phyloP scores from a whole-genome alignment of 2,329 filamentous ascomycete genomes.

The Gnomoniopsis sp. region DNA sequence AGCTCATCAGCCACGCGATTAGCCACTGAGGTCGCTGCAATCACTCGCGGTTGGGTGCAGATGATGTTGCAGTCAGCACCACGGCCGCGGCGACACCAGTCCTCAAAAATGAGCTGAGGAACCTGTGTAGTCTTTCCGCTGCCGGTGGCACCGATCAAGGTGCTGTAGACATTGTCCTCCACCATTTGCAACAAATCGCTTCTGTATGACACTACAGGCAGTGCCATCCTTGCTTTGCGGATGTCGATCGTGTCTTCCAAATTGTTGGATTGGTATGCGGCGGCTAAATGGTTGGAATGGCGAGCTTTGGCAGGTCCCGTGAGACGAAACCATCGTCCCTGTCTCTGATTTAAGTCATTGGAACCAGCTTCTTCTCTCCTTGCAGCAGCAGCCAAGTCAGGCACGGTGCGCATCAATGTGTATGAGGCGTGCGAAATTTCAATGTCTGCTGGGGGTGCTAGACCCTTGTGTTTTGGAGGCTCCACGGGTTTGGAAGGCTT shows the following conservation, averaged over 20 bases:
- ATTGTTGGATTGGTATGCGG: not conserved
- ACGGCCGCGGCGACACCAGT: conserved; percentile 34
- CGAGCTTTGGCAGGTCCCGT: not conserved
- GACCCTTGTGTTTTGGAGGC: not conserved
- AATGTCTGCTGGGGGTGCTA: not conserved
- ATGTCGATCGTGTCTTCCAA: not conserved
- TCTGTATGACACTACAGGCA: not conserved
- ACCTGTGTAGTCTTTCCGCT: conserved; percentile 33
- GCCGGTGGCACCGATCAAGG: conserved; percentile 15
- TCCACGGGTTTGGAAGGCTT: not conserved
- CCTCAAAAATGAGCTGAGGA: conserved; percentile 51
- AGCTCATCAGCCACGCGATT: conserved; percentile 43
- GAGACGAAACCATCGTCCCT: not conserved
- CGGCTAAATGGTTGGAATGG: not conserved
- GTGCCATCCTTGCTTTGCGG: not conserved
- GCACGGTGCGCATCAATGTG: not conserved
- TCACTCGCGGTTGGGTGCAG: conserved; percentile 45
- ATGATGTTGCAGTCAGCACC: conserved; percentile 45
- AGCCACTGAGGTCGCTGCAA: conserved; percentile 44
- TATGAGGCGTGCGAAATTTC: not conserved
- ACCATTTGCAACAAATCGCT: not conserved
- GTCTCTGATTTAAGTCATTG: not conserved
- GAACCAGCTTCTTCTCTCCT: too few species aligned
- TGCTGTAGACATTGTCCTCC: conserved; percentile 9
- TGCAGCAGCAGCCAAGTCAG: not conserved